These are phyloP conservation scores for Rhizopus stolonifer DNA, from an alignment of 371 early-diverging fungal species.

Conservation along the genomic window DNA sequence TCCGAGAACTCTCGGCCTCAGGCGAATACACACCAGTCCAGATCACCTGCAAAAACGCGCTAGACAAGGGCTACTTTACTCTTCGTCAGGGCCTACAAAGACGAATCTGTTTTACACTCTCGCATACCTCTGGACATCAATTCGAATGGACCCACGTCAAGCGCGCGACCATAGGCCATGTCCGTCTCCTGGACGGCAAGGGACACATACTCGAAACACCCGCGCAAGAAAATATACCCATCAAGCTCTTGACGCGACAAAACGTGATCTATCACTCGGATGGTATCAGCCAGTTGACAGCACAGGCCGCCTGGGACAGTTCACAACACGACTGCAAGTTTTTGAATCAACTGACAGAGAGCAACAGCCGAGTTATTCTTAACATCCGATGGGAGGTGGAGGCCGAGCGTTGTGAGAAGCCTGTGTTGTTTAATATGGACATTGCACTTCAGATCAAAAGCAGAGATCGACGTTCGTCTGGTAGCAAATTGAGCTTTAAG, in stretches of 20 bases:
- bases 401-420: constrained; percentile 57
- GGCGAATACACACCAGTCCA: constrained; percentile 78
- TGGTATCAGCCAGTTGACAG: constrained; percentile 62
- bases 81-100: constrained; percentile 87
- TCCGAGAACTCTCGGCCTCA: constrained; percentile 65
- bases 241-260: constrained; percentile 52
- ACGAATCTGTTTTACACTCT: constrained; percentile 66
- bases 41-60: constrained; percentile 50
- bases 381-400: constrained; percentile 60
- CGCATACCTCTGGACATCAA: constrained; percentile 76
- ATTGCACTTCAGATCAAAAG: constrained; percentile 64
- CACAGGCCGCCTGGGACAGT: constrained; percentile 81
- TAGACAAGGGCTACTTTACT: constrained; percentile 69
- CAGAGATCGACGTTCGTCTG: too few relatives aligned
- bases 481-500: constrained; percentile 37
- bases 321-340: constrained; percentile 74
- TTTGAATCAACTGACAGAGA: constrained; percentile 69
- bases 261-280: constrained; percentile 51
- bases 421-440: constrained; percentile 64
- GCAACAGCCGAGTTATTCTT: constrained; percentile 59
- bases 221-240: constrained; percentile 50
- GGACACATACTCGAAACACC: constrained; percentile 60
- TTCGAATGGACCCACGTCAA: constrained; percentile 63
- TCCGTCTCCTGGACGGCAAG: constrained; percentile 66
- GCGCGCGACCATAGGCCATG: constrained; percentile 61